Evolutionary conservation across 768 basidiomycete genomes (phyloP), one percentile per base, ranked within the genome.

Genomic region (Kondoa subrosea): DNA sequence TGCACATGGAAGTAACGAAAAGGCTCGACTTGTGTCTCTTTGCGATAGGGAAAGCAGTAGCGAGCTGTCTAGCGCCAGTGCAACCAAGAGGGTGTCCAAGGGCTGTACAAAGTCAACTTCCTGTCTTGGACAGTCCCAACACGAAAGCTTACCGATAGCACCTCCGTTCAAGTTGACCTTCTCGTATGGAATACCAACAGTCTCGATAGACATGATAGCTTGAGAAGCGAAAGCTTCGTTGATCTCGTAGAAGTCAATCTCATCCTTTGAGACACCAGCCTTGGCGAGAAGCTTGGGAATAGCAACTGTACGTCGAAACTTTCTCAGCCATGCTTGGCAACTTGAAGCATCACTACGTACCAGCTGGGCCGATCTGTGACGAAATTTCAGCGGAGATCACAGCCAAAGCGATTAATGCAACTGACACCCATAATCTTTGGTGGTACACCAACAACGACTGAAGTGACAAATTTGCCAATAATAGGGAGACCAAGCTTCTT

Each of bases 161-260:
- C 91, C 91, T 57, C 91, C 91, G 69, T 85, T 82, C 34, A 86
- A 76, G 80, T 93, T 93, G 61, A 93, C 89, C 77, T 89, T 91
- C 73, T 84, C 82, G 69, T 80, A 82, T 1, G 72, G 72, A 56
- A 75, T 67, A 14, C 65, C 83, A 65, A 93, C 77, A 71, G 83
- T 82, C 71, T 87, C 78, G 31, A 91, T 77, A 59, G 79, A 82
- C 78, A 85, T 89, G 57, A 91, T 79, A 1, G 88, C 89, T 68
- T 78, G 78, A 4, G 76, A 76, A 8, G 61, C 61, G 30, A 63
- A 63, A 12, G 61, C 61, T 32, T 63, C 61, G n/a, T 72, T 73
- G 67, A 75, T 72, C 68, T 75, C 74, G 61, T 80, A 93, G 76
- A 92, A 89, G 79, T 93, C 91, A 71, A 93, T 79, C 71, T 92